These are phyloP conservation scores for Tolypocladium capitatum DNA, from an alignment of 2,329 filamentous ascomycete genomes.

Conservation along the genomic window DNA sequence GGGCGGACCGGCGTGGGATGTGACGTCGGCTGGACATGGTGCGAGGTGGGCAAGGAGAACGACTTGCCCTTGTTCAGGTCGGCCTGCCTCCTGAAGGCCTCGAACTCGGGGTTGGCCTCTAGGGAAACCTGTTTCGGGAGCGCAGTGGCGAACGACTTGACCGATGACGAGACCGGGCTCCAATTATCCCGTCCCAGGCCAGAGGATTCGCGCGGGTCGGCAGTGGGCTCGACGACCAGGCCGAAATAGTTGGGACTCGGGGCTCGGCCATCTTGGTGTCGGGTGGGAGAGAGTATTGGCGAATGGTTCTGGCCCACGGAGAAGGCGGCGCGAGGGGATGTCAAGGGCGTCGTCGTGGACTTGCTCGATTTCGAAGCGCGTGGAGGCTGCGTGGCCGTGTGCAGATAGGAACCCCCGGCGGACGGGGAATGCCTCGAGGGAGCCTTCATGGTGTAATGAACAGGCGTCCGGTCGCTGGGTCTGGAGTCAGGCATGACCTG, in stretches of 20 bases:
- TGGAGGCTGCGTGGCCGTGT: slow-evolving; percentile 27
- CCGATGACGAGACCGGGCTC: slow-evolving; percentile 58
- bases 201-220: slow-evolving; percentile 50
- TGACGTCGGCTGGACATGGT: slow-evolving; percentile 26
- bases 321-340: slow-evolving; percentile 37
- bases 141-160: slow-evolving; percentile 55
- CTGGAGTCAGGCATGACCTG: slow-evolving; percentile 20
- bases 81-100: slow-evolving; percentile 62
- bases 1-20: slow-evolving; percentile 23
- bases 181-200: slow-evolving; percentile 57
- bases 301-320: slow-evolving; percentile 43
- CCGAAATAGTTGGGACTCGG: slow-evolving; percentile 82
- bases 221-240: slow-evolving; percentile 49
- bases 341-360: slow-evolving; percentile 36
- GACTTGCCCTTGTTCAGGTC: slow-evolving; percentile 44
- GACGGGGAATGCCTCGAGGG: slow-evolving; percentile 22
- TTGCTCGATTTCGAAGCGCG: slow-evolving; percentile 25
- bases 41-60: slow-evolving; percentile 31
- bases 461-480: slow-evolving; percentile 19
- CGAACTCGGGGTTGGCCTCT: slow-evolving; percentile 70
- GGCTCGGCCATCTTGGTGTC: slow-evolving; percentile 25
- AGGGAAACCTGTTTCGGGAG: slow-evolving; percentile 57
- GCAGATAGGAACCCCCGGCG: slow-evolving; percentile 18
- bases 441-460: slow-evolving; percentile 35
- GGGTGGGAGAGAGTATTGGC: slow-evolving; percentile 33